A percentile compares a stretch with the other conserved stretches of the same genome.
Evolutionary conservation across 345 rosid genomes (phyloP).

Genomic region (Citrus sinensis): DVS_A1.0 CM039164.1:26807001-26807500

Average conservation of each 20-base stretch:
- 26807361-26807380: constrained; percentile 17
- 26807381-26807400: constrained; percentile 30
- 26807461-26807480: constrained; percentile 28
- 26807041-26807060: constrained; percentile 34
- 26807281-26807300: not conserved
- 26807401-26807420: constrained; percentile 23
- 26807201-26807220: constrained; percentile 10
- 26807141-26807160: constrained; percentile 10
- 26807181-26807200: constrained; percentile 10
- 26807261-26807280: not conserved
- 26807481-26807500: constrained; percentile 30
- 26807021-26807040: constrained; percentile 43
- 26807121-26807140: not conserved
- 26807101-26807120: constrained; percentile 4
- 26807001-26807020: constrained; percentile 30
- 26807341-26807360: constrained; percentile 6
- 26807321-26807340: constrained; percentile 5
- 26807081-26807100: constrained; percentile 21
- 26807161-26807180: constrained; percentile 1
- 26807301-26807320: not conserved
- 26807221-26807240: constrained; percentile 5
- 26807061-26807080: constrained; percentile 23
- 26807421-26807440: constrained; percentile 34
- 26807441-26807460: constrained; percentile 36
- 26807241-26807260: constrained; percentile 4